phyloP scores from a whole-genome alignment of 352 stramenopile genomes.

The Globisporangium echinulatum region DNA sequence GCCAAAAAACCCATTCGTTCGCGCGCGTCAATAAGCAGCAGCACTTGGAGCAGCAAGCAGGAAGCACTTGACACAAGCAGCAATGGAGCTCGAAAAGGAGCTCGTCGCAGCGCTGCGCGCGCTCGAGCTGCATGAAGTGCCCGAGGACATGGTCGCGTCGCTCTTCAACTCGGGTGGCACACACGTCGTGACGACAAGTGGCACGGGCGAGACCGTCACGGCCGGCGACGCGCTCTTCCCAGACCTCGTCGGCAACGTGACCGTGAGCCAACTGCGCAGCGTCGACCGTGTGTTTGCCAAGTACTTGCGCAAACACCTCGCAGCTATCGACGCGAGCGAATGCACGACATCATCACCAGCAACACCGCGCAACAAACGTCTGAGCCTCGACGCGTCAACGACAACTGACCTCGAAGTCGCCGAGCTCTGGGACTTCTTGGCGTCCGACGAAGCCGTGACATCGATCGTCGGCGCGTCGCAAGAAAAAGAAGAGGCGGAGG shows the following conservation, averaged over 20 bases:
- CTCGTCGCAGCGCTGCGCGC: conserved; percentile 50
- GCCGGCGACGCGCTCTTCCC: conserved; percentile 16
- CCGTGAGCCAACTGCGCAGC: conserved; percentile 33
- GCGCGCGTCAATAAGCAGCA: background rate
- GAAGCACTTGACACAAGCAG: background rate
- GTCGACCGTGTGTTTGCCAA: conserved; percentile 50
- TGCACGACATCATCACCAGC: background rate
- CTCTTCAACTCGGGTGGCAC: conserved; percentile 73
- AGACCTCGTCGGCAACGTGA: conserved; percentile 28
- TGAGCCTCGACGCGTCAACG: conserved; percentile 4
- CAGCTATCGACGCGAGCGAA: conserved; percentile 5
- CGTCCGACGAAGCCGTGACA: conserved; percentile 37
- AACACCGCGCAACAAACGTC: background rate
- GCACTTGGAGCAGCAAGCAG: background rate
- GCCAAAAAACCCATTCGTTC: background rate
- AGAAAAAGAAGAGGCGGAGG: conserved; percentile 17
- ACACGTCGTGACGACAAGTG: conserved; percentile 20
- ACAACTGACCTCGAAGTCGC: conserved; percentile 12
- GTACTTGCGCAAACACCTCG: conserved; percentile 38
- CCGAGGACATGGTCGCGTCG: conserved; percentile 35
- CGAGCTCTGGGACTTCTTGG: conserved; percentile 55
- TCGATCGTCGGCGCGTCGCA: conserved; percentile 17
- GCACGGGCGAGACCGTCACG: conserved; percentile 11
- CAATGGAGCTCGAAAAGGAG: conserved; percentile 46
- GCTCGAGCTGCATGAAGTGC: conserved; percentile 51